Evolutionary conservation across 108 stramenopile species (phyloP), one percentile per base, ranked within the genome.

Genomic region (Tribonema minus): DNA sequence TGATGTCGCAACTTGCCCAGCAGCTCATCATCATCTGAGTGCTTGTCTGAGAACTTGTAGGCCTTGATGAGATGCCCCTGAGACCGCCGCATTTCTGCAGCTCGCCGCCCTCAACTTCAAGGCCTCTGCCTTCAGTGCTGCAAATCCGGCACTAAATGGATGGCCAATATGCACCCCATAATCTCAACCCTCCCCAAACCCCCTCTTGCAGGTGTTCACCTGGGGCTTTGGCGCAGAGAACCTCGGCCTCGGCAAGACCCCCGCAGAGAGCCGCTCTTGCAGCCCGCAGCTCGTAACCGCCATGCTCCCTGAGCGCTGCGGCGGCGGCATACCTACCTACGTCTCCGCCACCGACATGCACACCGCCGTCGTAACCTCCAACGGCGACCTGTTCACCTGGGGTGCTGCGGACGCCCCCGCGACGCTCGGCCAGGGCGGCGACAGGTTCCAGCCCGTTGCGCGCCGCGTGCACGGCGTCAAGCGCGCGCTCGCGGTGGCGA

Each of bases 311-410:
- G 74, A 75, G 58, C 64, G 66, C 36, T 75, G 46, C 33, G 74
- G 74, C n/a, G 74, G 74, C 5, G n/a, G n/a, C n/a, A 75, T 58
- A 23, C 37, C 74, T 3, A 62, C 81, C 12, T 36, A 32, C 37
- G 72, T 82, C 0, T 77, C 75, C 4, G 81, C 81, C 25, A 74
- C 81, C 31, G 82, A 76, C 29, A 73, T 67, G 38, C 80, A 82
- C 67, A 75, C 82, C 26, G 75, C 73, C 34, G 82, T 82, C 9
- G 82, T 83, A 34, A 83, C 80, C 1, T 72, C 70, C 29, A 37
- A 67, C 15, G 82, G 82, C 28, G 82, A 83, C 38, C 75, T 83
- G 3, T 83, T 36, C 29, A 83, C 80, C 23, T 83, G 82, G 82
- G 82, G 82, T 39, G 63, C 70, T 15, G 71, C 32, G 25, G 82